A percentile compares a stretch with the other conserved stretches of the same genome.
Evolutionary conservation across 345 rosid genomes (phyloP).

Genomic region (Melaleuca quinquenervia): DNA sequence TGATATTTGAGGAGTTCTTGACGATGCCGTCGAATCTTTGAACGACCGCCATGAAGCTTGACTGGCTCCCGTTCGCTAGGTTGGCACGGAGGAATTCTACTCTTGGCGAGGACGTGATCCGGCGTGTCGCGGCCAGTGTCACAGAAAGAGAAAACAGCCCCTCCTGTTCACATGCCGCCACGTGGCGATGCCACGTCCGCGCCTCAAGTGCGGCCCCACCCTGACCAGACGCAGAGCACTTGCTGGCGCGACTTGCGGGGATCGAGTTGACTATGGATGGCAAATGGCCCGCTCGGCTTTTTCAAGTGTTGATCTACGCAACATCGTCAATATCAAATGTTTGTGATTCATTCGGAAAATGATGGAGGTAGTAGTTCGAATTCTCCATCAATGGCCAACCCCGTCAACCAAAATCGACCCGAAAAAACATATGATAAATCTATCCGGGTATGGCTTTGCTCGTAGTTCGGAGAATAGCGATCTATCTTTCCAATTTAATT

Average conservation of each 20-base stretch:
- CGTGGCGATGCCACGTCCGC: background rate
- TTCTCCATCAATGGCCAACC: background rate
- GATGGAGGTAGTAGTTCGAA: background rate
- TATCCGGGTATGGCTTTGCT: background rate
- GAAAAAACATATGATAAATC: background rate
- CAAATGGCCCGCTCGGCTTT: too few relatives aligned
- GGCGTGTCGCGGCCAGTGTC: background rate
- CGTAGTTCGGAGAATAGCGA: background rate
- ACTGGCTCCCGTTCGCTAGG: background rate
- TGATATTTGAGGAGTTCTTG: background rate
- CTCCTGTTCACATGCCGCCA: background rate
- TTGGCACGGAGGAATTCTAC: accelerated
- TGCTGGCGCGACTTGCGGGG: background rate
- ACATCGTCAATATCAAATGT: background rate
- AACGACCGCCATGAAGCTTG: background rate
- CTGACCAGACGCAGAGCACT: background rate
- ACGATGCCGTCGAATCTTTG: background rate
- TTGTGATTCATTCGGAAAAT: background rate
- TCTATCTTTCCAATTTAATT: background rate
- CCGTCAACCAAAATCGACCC: background rate
- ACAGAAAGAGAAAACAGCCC: too few relatives aligned
- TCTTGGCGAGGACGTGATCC: background rate
- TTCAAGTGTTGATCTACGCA: background rate
- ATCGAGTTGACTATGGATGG: background rate
- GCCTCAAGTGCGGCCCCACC: background rate